Evolutionary conservation across 306 rosid species (phyloP), one percentile per base, ranked within the genome.

Genomic region (Prinsepia uniflora): DNA sequence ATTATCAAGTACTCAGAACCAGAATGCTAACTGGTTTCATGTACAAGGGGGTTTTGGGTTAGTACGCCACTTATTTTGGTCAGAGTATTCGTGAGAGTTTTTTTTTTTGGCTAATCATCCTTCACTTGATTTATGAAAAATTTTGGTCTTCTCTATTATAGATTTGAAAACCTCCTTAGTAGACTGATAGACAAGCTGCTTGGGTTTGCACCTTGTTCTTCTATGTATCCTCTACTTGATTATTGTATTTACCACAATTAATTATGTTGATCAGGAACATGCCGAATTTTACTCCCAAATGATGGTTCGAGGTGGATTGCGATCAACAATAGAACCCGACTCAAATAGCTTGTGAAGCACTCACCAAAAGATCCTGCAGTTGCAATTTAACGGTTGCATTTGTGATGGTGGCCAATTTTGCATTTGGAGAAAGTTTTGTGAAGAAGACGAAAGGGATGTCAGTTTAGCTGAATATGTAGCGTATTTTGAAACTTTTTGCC

Each of bases 201-300:
- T 45, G 14, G 49, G 12, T 18, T 53, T n/a, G 7, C 13, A n/a
- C 12, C 12, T 7, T 53, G 13, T 53, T 18, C 22, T 53, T 53
- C 22, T 1, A 18, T 8, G 58, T 19, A n/a, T 6, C 42, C 24
- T 52, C 49, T 48, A 5, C 53, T 48, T 48, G 53, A 13, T 48
- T 13, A 48, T 13, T 13, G 53, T 4, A 39, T 53, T 52, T 0
- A 18, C n/a, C 5, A 8, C 8, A 40, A 8, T 13, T 17, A 2
- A 0, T 42, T 12, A 18, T 41, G 40, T 14, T 53, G 54, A 30
- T 19, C 63, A 69, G 73, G 73, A 69, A 54, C 73, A 69, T 8
- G 73, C 73, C 2, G 63, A 69, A n/a, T 69, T 69, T 54, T 69
- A 69, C 73, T 54, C 73, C 50, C 73, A 69, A 42, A 69, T 69